Conservation (phyloP, 1,284 basidiomycete species). For the Xerocomus amazonicus region DNA sequence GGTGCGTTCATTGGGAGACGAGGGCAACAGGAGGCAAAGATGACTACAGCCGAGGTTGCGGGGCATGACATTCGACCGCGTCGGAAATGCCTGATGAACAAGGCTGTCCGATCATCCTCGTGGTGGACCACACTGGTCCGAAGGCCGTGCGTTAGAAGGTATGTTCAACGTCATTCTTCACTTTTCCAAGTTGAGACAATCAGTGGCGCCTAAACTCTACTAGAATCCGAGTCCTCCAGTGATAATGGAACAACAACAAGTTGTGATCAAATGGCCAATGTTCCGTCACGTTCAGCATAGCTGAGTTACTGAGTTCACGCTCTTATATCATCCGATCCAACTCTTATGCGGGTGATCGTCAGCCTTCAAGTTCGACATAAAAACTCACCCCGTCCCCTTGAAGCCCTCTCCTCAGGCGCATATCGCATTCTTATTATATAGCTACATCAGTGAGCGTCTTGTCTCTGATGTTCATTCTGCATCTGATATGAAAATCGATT, state of each 20-base stretch:
- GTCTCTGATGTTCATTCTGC: not conserved
- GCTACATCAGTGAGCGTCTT: conserved; percentile 9
- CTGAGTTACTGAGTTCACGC: not conserved
- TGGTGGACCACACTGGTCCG: not conserved
- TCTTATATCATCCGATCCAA: not conserved
- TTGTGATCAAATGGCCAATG: not conserved
- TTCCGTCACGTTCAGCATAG: not conserved
- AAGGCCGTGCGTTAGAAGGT: not conserved
- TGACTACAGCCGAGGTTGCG: not conserved
- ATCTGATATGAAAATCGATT: not conserved
- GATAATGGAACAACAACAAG: not conserved
- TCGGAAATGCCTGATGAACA: not conserved
- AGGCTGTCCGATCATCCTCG: conserved; percentile 10
- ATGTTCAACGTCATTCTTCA: not conserved
- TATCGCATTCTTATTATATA: not conserved
- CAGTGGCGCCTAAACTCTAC: conserved; percentile 5
- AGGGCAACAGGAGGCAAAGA: not conserved
- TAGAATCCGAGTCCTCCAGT: conserved; percentile 1
- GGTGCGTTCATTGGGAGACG: conserved; percentile 2
- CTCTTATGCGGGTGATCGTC: conserved; percentile 16
- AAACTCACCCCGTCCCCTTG: not conserved
- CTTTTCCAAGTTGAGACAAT: too few relatives aligned
- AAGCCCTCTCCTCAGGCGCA: not conserved
- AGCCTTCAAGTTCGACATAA: too few relatives aligned
- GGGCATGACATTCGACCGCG: not conserved